Base-by-base conservation (phyloP, 306 rosid species). In the Abrus pulchellus region DNA sequence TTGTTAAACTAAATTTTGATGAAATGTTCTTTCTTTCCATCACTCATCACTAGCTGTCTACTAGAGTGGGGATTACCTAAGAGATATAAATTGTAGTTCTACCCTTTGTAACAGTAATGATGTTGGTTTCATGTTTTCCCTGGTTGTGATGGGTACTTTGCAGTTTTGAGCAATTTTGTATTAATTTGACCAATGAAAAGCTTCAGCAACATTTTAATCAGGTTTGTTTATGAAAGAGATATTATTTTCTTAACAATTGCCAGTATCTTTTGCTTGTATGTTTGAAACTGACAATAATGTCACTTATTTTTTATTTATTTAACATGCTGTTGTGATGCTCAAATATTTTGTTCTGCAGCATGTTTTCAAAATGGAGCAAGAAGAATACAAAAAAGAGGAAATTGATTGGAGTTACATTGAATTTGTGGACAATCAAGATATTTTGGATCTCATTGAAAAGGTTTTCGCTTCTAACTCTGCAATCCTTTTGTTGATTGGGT, bases 361-460 rank as follows among this genome's bases (percentile, higher is more conserved):
- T 38, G 97, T 93, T 71, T 93, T 93, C 90, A 93, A 93, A 86
- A 93, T 93, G 97, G 97, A 93, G 86, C 97, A 93, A 88, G 97
- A 93, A 84, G 97, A 93, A 75, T 93, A 93, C 78, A 88, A 92
- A 64, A 93, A 91, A 53, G 97, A 93, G 79, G 97, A 93, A 81
- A 93, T 93, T 81, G 89, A 93, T 88, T 93, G 97, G 97, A 93
- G 97, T 89, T 93, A 93, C 85, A 93, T 93, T 79, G 97, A 93
- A 12, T 93, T 93, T 81, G 92, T 93, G 67, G 97, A 93, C 84
- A 93, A 93, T 83, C 87, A 93, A 86, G 97, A 93, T 75, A 74
- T 93, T 78, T 90, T 93, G 3, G 97, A 93, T 86, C 92, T 93
- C 76, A 91, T 93, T 66, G 97, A 93, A 91, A 93, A 93, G 94